Base-by-base conservation (phyloP, 1,284 basidiomycete genomes). In the Trichosporon asahii region DNA sequence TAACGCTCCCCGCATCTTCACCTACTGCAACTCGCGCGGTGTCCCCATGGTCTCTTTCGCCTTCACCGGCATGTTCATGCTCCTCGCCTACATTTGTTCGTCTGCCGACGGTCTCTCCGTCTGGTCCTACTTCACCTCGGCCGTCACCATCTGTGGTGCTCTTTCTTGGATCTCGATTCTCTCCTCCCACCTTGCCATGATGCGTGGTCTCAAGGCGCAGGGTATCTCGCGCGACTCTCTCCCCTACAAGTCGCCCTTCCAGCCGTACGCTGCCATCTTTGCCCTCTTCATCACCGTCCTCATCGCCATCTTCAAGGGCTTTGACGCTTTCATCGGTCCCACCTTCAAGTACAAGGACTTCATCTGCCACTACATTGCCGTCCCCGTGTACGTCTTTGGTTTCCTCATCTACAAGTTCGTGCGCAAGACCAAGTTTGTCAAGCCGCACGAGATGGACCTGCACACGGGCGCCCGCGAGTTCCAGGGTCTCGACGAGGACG, bases 161-260 rank as follows among this genome's bases (percentile, higher is more conserved):
- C 84, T 90, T 23, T 90, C 89, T 7, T 91, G 90, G 90, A 78
- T 92, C 85, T 88, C 86, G 25, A 91, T 93, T 70, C 81, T 87
- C 55, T 88, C 86, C 64, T 87, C 88, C 11, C 90, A 92, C 82
- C 88, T 91, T 70, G 85, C 85, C 14, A 91, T 92, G 82, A 90
- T 91, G 90, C 86, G 86, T 75, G 90, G 89, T 0, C 82, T 91
- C 72, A 86, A 85, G 77, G 82, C 75, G 40, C 90, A 91, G 76
- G 88, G 87, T 27, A 81, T 89, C 73, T 84, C 87, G 74, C 87
- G 90, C 74, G 85, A 79, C 66, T 78, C 77, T 76, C 88, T 83
- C 80, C 86, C 79, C 53, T 92, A 85, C 88, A 87, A 68, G 80
- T 88, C 69, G 31, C 75, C 68, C 31, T 70, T 46, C 44, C 70